Evolutionary conservation across 139 green algal genomes (phyloP).

Genomic region (Parachlorella kessleri): DNA sequence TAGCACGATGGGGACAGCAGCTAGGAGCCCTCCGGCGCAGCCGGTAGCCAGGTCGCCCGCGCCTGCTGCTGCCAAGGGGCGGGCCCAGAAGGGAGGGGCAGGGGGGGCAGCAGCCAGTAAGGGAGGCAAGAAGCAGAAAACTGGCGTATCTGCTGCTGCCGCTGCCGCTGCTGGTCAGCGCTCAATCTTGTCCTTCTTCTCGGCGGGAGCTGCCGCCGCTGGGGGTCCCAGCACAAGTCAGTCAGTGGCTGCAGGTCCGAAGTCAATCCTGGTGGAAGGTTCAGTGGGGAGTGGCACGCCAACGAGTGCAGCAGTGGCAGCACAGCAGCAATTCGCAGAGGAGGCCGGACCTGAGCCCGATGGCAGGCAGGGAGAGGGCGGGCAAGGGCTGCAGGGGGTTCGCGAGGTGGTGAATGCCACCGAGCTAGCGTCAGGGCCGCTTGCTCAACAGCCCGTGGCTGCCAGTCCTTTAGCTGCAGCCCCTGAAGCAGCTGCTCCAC

Average conservation of each 20-base stretch:
- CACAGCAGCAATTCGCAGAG: not conserved
- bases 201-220: not conserved
- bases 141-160: not conserved
- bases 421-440: too few relatives aligned
- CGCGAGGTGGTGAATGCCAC: too few relatives aligned
- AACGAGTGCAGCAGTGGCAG: slow-evolving; percentile 9
- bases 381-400: too few relatives aligned
- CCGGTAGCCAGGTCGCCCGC: not conserved
- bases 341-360: not conserved
- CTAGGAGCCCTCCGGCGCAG: slow-evolving; percentile 10
- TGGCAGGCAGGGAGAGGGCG: too few relatives aligned
- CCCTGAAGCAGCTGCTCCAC: not conserved
- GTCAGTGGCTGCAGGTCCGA: too few relatives aligned
- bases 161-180: slow-evolving; percentile 12
- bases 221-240: too few relatives aligned
- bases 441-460: slow-evolving; percentile 4
- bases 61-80: not conserved
- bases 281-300: not conserved
- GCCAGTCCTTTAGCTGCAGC: not conserved
- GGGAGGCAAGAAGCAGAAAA: not conserved
- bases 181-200: slow-evolving; percentile 37
- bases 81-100: not conserved
- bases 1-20: not conserved
- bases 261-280: too few relatives aligned
- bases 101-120: not conserved